These are phyloP conservation scores for Dendrocalamus latiflorus DNA, from an alignment of 202 grass and related monocot genomes.

Conservation along the genomic window DNA sequence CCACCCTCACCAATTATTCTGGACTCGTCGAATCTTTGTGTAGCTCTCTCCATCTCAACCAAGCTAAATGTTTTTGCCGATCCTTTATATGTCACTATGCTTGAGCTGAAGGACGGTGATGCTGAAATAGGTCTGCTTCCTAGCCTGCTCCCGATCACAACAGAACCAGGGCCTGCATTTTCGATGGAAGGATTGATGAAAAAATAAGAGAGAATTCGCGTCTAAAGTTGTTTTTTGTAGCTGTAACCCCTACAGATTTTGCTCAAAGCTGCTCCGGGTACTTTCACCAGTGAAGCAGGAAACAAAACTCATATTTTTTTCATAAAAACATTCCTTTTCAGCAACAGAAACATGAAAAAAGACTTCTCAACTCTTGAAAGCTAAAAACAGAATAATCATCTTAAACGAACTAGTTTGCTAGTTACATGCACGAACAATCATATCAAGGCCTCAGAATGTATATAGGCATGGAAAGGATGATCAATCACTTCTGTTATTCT, in stretches of 20 bases:
- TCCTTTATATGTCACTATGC: constrained; percentile 79
- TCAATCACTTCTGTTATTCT: neutral
- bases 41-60: constrained; percentile 84
- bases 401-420: constrained; percentile 1
- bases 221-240: neutral
- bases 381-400: constrained; percentile 21
- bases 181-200: constrained; percentile 13
- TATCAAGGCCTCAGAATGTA: constrained; percentile 18
- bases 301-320: neutral
- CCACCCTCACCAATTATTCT: constrained; percentile 97
- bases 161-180: constrained; percentile 44
- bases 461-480: constrained; percentile 4
- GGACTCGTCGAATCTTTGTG: constrained; percentile 71
- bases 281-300: constrained; percentile 11
- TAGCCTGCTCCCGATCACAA: constrained; percentile 17
- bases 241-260: constrained; percentile 8
- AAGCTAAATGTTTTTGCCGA: constrained; percentile 78
- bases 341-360: constrained; percentile 10
- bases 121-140: constrained; percentile 52
- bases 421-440: neutral
- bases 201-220: neutral
- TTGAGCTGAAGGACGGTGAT: constrained; percentile 74
- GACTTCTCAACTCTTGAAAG: constrained; percentile 17
- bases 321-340: constrained; percentile 10
- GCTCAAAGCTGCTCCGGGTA: neutral